Conservation (phyloP, 2,329 filamentous ascomycete genomes). For the Cercospora sesami region DNA sequence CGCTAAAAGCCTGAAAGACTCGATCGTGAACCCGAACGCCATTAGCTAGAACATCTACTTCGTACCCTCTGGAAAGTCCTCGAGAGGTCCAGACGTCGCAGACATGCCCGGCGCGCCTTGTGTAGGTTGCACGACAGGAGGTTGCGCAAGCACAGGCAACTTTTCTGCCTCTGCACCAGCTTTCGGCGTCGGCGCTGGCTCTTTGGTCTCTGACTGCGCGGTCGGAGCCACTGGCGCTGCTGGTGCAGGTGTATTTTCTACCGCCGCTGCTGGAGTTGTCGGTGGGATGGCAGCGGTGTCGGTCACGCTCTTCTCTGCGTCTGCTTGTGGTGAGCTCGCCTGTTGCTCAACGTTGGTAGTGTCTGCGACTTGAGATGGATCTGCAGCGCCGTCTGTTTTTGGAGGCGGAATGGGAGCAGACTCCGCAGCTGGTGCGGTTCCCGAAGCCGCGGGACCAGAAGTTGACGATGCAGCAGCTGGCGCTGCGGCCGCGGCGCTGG, state of each 20-base stretch:
- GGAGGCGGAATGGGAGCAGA: conserved; percentile 24
- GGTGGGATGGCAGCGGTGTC: neutral
- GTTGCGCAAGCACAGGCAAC: conserved; percentile 13
- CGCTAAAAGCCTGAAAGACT: neutral
- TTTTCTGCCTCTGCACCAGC: conserved; percentile 15
- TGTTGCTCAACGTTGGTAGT: neutral
- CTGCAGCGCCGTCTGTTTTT: conserved; percentile 22
- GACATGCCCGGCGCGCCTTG: conserved; percentile 25
- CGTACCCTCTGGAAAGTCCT: conserved; percentile 25
- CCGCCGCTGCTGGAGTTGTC: neutral
- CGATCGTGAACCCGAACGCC: neutral
- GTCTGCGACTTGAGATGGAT: neutral
- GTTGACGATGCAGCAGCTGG: conserved; percentile 9
- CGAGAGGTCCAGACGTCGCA: conserved; percentile 30
- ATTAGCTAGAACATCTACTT: neutral
- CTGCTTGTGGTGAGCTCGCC: neutral
- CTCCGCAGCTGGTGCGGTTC: conserved; percentile 23
- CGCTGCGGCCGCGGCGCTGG: neutral
- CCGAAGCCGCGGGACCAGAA: conserved; percentile 16
- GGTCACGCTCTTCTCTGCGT: neutral
- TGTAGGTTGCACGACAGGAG: conserved; percentile 2
- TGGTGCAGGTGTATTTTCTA: conserved; percentile 2
- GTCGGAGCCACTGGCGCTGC: conserved; percentile 8
- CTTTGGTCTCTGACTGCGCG: neutral
- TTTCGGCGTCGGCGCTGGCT: conserved; percentile 10